These are phyloP conservation scores for Tricholoma flavovirens DNA, from an alignment of 768 basidiomycete species.

Conservation along the genomic window DNA sequence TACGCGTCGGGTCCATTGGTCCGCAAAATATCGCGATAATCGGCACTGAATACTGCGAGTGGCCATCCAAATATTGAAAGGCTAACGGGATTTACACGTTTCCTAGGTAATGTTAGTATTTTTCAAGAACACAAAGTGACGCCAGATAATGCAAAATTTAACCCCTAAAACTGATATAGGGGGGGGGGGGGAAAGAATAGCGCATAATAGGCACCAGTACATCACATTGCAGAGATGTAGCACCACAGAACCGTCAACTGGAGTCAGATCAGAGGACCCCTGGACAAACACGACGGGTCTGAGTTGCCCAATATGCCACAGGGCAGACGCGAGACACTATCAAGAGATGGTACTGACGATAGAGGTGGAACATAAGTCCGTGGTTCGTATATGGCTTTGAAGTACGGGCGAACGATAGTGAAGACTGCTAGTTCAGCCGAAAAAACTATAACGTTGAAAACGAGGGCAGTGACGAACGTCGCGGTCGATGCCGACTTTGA, in stretches of 20 bases:
- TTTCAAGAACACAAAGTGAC: neutral
- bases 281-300: neutral
- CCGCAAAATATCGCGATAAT: constrained; percentile 55
- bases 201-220: neutral
- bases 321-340: neutral
- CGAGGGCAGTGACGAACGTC: constrained; percentile 81
- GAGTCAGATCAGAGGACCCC: neutral
- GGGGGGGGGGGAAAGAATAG: neutral
- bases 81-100: constrained; percentile 53
- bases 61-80: constrained; percentile 60
- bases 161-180: neutral
- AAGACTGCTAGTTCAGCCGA: constrained; percentile 67
- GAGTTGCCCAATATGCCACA: neutral
- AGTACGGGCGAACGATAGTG: constrained; percentile 77
- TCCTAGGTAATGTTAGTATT: constrained; percentile 28
- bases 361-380: constrained; percentile 58
- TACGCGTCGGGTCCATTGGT: constrained; percentile 89
- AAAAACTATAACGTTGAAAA: constrained; percentile 75
- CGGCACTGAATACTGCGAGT: constrained; percentile 50
- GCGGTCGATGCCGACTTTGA: constrained; percentile 61
- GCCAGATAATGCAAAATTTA: too few species aligned
- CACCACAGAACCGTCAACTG: neutral
- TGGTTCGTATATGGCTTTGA: constrained; percentile 88
- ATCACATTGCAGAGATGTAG: neutral
- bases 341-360: constrained; percentile 25